phyloP scores from a whole-genome alignment of 2,329 filamentous ascomycete species.

The Zymoseptoria passerinii region DNA sequence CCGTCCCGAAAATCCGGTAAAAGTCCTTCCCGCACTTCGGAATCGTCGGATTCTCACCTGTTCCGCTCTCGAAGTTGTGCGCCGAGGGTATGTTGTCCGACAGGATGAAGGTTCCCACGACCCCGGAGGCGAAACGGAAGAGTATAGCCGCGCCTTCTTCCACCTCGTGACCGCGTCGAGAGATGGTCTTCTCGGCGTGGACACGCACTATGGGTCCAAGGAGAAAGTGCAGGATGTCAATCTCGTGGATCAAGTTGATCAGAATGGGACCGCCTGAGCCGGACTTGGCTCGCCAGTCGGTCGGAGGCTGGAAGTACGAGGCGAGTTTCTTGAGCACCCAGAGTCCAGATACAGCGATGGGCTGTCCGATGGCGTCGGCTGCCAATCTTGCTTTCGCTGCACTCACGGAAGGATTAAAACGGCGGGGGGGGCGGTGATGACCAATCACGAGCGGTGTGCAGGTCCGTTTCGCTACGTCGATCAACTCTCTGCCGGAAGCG shows the following conservation, averaged over 20 bases:
- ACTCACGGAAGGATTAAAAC: constrained; percentile 51
- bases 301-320: constrained; percentile 43
- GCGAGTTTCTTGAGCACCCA: constrained; percentile 48
- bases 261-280: constrained; percentile 42
- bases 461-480: constrained; percentile 17
- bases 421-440: constrained; percentile 51
- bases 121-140: constrained; percentile 45
- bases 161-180: constrained; percentile 41
- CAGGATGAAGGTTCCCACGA: constrained; percentile 50
- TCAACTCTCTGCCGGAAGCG: constrained; percentile 28
- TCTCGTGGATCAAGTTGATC: constrained; percentile 55
- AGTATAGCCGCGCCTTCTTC: constrained; percentile 51
- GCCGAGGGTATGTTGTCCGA: constrained; percentile 46
- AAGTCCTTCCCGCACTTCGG: constrained; percentile 37
- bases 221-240: constrained; percentile 51
- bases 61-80: constrained; percentile 50
- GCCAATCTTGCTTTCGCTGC: constrained; percentile 41
- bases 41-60: constrained; percentile 51
- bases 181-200: constrained; percentile 41
- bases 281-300: constrained; percentile 41
- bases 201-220: constrained; percentile 47
- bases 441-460: constrained; percentile 43
- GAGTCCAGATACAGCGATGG: constrained; percentile 48
- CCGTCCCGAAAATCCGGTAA: constrained; percentile 49
- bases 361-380: constrained; percentile 35